These are phyloP conservation scores for Coprinopsis marcescibilis DNA, from an alignment of 768 basidiomycete species.

Conservation along the genomic window DNA sequence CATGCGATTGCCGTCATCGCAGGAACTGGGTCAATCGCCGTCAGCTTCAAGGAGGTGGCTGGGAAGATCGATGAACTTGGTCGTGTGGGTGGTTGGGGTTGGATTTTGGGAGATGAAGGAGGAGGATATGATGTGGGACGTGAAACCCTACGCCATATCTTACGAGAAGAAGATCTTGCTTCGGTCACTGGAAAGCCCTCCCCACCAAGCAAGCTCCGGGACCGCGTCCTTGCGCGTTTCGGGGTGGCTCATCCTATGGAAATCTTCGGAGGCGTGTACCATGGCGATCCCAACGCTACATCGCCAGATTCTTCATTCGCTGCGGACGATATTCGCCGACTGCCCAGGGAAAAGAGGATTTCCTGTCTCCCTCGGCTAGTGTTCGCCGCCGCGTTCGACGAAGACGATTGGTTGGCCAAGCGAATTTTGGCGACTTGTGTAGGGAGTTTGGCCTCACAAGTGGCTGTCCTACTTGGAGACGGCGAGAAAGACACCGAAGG, in stretches of 20 bases:
- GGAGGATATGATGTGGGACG: conserved; percentile 77
- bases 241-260: conserved; percentile 54
- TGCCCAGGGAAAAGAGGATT: conserved; percentile 64
- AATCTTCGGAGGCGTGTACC: conserved; percentile 58
- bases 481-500: conserved; percentile 22
- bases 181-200: conserved; percentile 31
- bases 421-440: conserved; percentile 51
- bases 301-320: conserved; percentile 5
- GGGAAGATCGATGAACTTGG: conserved; percentile 54
- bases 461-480: conserved; percentile 47
- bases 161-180: conserved; percentile 48
- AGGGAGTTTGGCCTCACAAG: conserved; percentile 49
- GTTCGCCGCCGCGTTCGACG: conserved; percentile 71
- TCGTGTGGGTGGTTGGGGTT: conserved; percentile 76
- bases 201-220: conserved; percentile 34
- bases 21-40: conserved; percentile 78
- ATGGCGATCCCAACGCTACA: conserved; percentile 44
- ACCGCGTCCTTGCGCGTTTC: conserved; percentile 49
- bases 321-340: conserved; percentile 22
- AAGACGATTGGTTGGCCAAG: conserved; percentile 60
- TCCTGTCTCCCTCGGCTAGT: conserved; percentile 71
- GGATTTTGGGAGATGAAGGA: conserved; percentile 82
- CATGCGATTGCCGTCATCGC: conserved; percentile 70
- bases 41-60: conserved; percentile 48
- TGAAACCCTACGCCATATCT: conserved; percentile 65